These are phyloP conservation scores for Gynandropsis gynandra DNA, from an alignment of 345 rosid genomes.

Conservation along the genomic window DNA sequence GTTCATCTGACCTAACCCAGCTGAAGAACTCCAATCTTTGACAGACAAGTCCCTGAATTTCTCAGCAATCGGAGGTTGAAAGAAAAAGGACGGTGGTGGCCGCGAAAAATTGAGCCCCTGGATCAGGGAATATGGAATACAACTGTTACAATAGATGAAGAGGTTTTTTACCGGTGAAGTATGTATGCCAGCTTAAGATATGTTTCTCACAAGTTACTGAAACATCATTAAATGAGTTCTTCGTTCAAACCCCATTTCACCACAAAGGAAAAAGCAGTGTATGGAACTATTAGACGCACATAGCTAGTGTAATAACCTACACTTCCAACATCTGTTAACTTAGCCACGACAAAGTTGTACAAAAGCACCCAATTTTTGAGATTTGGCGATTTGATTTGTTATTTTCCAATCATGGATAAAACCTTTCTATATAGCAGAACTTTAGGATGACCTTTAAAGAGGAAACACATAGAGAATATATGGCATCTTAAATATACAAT, in stretches of 20 bases:
- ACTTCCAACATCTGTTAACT: too few species aligned
- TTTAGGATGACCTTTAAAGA: background rate
- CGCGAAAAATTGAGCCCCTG: slow-evolving; percentile 51
- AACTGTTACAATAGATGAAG: slow-evolving; percentile 5
- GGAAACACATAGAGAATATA: background rate
- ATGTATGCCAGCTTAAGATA: slow-evolving; percentile 9
- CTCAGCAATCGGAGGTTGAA: slow-evolving; percentile 43
- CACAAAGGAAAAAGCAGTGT: background rate
- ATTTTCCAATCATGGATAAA: background rate
- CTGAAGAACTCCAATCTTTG: slow-evolving; percentile 59
- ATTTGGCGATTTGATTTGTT: too few species aligned
- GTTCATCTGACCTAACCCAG: slow-evolving; percentile 68
- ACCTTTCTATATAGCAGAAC: background rate
- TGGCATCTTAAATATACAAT: background rate
- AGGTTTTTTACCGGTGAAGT: slow-evolving; percentile 12
- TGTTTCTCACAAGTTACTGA: slow-evolving; percentile 10
- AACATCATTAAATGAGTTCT: slow-evolving; percentile 7
- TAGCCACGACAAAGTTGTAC: too few species aligned
- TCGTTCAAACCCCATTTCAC: slow-evolving; percentile 6
- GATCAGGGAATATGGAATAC: slow-evolving; percentile 14
- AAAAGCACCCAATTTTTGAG: too few species aligned
- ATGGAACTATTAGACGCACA: background rate
- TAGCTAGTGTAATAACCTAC: too few species aligned
- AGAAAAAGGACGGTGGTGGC: slow-evolving; percentile 37
- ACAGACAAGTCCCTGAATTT: slow-evolving; percentile 44